phyloP scores from a whole-genome alignment of 768 basidiomycete genomes.

The Suillus placidus region DNA sequence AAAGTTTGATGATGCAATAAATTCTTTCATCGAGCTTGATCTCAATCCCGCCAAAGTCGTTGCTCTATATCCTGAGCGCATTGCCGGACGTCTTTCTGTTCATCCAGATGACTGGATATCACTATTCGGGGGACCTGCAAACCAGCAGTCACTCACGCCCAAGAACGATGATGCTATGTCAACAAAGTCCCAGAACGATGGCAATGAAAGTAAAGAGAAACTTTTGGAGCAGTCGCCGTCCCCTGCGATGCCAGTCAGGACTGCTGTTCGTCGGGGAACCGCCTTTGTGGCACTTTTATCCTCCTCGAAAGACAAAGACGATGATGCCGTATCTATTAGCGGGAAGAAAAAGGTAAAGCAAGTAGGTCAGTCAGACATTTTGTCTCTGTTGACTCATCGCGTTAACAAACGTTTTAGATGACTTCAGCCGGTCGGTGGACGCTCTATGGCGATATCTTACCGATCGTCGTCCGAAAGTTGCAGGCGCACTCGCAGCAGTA shows the following conservation, averaged over 20 bases:
- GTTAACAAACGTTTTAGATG: conserved; percentile 45
- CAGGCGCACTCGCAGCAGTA: conserved; percentile 71
- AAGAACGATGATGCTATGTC: conserved; percentile 30
- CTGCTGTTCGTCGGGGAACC: conserved; percentile 43
- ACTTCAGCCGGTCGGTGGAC: conserved; percentile 76
- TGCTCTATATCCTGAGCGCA: conserved; percentile 79
- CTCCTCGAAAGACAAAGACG: conserved; percentile 51
- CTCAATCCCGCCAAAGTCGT: conserved; percentile 94
- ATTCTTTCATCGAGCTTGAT: conserved; percentile 85
- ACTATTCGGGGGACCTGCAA: conserved; percentile 76
- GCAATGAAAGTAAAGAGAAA: conserved; percentile 28
- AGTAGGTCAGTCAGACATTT: conserved; percentile 33
- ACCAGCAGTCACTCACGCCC: conserved; percentile 21
- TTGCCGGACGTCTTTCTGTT: conserved; percentile 78
- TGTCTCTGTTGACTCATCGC: not conserved
- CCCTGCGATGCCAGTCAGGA: conserved; percentile 47
- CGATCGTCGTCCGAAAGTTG: conserved; percentile 86
- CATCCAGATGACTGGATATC: conserved; percentile 75
- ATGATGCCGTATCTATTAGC: conserved; percentile 58
- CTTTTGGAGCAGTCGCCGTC: conserved; percentile 35
- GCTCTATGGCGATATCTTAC: conserved; percentile 86
- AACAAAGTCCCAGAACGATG: conserved; percentile 29
- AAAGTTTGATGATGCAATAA: conserved; percentile 78
- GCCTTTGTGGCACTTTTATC: conserved; percentile 52
- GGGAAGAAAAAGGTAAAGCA: conserved; percentile 37